phyloP scores from a whole-genome alignment of 2,329 filamentous ascomycete genomes.

The Aspergillus texensis region DNA sequence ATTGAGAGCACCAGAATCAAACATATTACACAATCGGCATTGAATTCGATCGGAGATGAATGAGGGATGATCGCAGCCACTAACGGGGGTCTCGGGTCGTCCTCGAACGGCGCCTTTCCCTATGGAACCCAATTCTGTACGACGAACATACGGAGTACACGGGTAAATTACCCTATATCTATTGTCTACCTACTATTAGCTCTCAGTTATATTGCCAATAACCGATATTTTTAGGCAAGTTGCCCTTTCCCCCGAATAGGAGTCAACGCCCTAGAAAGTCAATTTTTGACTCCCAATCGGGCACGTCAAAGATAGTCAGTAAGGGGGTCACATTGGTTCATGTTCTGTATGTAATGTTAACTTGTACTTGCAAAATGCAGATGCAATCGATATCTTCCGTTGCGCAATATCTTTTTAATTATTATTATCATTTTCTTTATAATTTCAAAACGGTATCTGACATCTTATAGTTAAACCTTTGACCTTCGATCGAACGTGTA shows the following conservation, averaged over 20 bases:
- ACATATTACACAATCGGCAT: background rate
- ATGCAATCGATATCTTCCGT: background rate
- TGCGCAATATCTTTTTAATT: no score
- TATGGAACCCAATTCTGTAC: background rate
- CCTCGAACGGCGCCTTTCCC: background rate
- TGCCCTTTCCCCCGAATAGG: background rate
- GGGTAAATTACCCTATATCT: background rate
- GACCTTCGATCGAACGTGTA: background rate
- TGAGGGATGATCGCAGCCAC: background rate
- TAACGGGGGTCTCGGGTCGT: background rate
- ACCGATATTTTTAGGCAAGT: background rate
- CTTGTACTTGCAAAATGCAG: background rate
- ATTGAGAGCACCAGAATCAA: background rate
- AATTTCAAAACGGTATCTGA: background rate
- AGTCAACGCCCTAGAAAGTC: background rate
- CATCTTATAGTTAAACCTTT: background rate
- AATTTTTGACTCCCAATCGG: background rate
- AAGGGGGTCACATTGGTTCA: background rate
- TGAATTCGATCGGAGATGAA: slow-evolving; percentile 2
- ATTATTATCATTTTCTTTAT: no score
- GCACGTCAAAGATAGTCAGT: background rate
- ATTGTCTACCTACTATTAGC: background rate
- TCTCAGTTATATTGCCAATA: background rate
- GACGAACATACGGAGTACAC: background rate
- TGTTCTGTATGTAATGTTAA: background rate